Evolutionary conservation across 2,329 filamentous ascomycete species (phyloP).

Genomic region (Exophiala aquamarina): DNA sequence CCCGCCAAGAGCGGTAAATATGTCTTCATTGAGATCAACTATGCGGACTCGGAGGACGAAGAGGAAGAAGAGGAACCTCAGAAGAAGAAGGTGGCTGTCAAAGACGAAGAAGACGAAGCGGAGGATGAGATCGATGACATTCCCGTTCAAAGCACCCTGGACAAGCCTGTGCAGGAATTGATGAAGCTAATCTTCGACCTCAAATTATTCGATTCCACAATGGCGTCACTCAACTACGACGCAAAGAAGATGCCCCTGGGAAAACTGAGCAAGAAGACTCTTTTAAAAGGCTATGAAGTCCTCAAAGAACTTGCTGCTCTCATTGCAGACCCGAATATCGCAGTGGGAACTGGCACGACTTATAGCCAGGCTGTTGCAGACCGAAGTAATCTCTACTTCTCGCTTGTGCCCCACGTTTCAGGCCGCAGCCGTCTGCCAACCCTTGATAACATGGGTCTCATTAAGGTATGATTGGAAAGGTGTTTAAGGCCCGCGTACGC

Average conservation of each 20-base stretch:
- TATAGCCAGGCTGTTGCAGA: slow-evolving; percentile 53
- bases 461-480: not conserved
- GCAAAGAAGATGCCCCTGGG: slow-evolving; percentile 74
- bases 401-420: slow-evolving; percentile 77
- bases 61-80: slow-evolving; percentile 34
- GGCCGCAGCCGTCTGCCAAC: slow-evolving; percentile 56
- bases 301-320: slow-evolving; percentile 73
- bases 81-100: slow-evolving; percentile 25
- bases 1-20: slow-evolving; percentile 64
- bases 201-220: slow-evolving; percentile 63
- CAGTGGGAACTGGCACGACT: slow-evolving; percentile 38
- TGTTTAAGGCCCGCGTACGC: no score
- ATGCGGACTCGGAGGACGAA: slow-evolving; percentile 66
- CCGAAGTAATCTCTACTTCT: slow-evolving; percentile 77
- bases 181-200: slow-evolving; percentile 84
- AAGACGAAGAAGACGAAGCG: slow-evolving; percentile 31
- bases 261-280: slow-evolving; percentile 77
- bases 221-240: slow-evolving; percentile 46
- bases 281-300: slow-evolving; percentile 71
- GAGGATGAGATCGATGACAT: slow-evolving; percentile 33
- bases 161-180: slow-evolving; percentile 62
- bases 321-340: slow-evolving; percentile 55
- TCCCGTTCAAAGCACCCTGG: slow-evolving; percentile 53
- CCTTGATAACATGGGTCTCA: slow-evolving; percentile 15
- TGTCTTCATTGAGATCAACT: slow-evolving; percentile 76